A percentile compares a stretch with the other conserved stretches of the same genome.
phyloP scores from a whole-genome alignment of 2,329 filamentous ascomycete genomes.

The Beauveria bassiana region DNA sequence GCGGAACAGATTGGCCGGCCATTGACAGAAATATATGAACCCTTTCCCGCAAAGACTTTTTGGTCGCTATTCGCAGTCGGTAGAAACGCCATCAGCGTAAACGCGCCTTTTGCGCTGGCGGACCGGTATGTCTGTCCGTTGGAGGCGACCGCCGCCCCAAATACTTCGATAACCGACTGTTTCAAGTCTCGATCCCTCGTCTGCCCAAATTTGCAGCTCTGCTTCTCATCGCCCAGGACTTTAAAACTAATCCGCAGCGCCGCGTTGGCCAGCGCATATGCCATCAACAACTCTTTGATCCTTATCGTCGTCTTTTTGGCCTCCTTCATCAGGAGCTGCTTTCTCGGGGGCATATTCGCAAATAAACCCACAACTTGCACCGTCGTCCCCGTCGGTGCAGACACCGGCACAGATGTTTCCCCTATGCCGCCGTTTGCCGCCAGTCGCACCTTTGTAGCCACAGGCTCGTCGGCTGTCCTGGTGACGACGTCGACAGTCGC shows the following conservation, averaged over 20 bases:
- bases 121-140: constrained; percentile 37
- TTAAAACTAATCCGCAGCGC: constrained; percentile 53
- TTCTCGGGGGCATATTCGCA: constrained; percentile 53
- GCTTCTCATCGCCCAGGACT: constrained; percentile 45
- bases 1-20: constrained; percentile 51
- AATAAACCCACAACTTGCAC: constrained; percentile 55
- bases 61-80: constrained; percentile 41
- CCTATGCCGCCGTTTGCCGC: constrained; percentile 25
- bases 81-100: constrained; percentile 49
- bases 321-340: constrained; percentile 49
- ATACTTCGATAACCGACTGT: constrained; percentile 54
- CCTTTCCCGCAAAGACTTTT: constrained; percentile 35
- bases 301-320: constrained; percentile 46
- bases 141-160: constrained; percentile 47
- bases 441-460: constrained; percentile 45
- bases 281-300: constrained; percentile 52
- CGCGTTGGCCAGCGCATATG: constrained; percentile 60
- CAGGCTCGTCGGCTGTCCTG: constrained; percentile 50
- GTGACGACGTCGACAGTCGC: constrained; percentile 52
- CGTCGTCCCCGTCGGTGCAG: constrained; percentile 61
- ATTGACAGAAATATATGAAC: constrained; percentile 61
- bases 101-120: not conserved
- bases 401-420: constrained; percentile 24
- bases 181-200: constrained; percentile 38
- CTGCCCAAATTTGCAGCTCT: constrained; percentile 56